Conservation (phyloP, 495 filamentous ascomycete species). For the Delitschia confertaspora region DNA sequence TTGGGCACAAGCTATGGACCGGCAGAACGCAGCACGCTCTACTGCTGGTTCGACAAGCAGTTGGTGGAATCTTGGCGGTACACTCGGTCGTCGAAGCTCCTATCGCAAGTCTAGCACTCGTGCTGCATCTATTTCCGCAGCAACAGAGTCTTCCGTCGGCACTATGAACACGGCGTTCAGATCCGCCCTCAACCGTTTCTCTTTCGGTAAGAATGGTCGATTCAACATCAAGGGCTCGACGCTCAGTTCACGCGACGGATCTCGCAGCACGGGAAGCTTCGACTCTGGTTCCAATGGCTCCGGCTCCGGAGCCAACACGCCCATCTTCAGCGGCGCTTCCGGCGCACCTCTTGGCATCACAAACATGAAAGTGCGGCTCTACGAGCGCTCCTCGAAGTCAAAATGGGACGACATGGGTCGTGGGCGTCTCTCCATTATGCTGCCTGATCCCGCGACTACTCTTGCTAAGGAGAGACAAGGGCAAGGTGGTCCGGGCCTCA, state of each 20-base stretch:
- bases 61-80: constrained; percentile 23
- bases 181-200: constrained; percentile 66
- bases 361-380: constrained; percentile 75
- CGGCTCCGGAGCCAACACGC: constrained; percentile 48
- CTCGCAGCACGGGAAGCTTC: constrained; percentile 53
- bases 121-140: constrained; percentile 39
- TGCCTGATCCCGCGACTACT: constrained; percentile 42
- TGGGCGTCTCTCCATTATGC: constrained; percentile 68
- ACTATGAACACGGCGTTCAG: constrained; percentile 53
- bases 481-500: constrained; percentile 25
- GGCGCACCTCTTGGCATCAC: constrained; percentile 40
- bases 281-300: constrained; percentile 40
- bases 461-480: constrained; percentile 26
- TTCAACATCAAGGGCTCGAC: constrained; percentile 68
- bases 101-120: constrained; percentile 52
- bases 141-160: constrained; percentile 45
- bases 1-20: constrained; percentile 37
- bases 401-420: constrained; percentile 89
- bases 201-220: constrained; percentile 48
- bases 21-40: constrained; percentile 33
- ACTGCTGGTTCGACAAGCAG: constrained; percentile 20
- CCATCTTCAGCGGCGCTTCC: constrained; percentile 38
- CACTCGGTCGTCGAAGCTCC: constrained; percentile 45
- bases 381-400: constrained; percentile 61
- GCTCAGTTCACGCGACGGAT: constrained; percentile 47